A percentile compares a stretch with the other conserved stretches of the same genome.
Conservation (phyloP, 1,284 basidiomycete species). For the Irpex sp. region DNA sequence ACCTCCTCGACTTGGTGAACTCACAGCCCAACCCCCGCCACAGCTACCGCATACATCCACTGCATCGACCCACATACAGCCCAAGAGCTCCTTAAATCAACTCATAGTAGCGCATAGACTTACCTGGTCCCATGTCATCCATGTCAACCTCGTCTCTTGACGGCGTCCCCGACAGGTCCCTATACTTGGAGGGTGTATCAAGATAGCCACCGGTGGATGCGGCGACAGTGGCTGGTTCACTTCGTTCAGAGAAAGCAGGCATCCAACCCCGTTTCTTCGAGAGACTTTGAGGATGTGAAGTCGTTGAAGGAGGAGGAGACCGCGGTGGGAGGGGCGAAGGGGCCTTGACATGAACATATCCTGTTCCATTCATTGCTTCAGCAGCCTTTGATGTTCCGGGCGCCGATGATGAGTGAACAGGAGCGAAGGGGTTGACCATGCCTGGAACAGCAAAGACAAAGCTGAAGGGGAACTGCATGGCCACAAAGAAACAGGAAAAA, state of each 20-base stretch:
- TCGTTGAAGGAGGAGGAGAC: slow-evolving; percentile 19
- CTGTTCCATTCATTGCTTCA: slow-evolving; percentile 9
- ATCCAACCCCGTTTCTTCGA: slow-evolving; percentile 69
- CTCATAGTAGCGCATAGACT: slow-evolving; percentile 15
- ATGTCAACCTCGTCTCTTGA: slow-evolving; percentile 29
- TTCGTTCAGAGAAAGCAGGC: slow-evolving; percentile 53
- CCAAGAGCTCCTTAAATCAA: background rate
- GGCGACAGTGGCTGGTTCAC: slow-evolving; percentile 47
- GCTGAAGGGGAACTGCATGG: slow-evolving; percentile 62
- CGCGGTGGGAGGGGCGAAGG: slow-evolving; percentile 4
- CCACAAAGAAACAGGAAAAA: background rate
- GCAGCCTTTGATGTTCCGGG: slow-evolving; percentile 15
- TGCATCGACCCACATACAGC: background rate
- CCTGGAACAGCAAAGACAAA: slow-evolving; percentile 61
- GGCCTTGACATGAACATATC: slow-evolving; percentile 1
- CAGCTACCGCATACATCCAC: slow-evolving; percentile 1
- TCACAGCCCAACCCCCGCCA: background rate
- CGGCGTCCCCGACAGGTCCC: slow-evolving; percentile 33
- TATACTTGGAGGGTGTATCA: slow-evolving; percentile 61
- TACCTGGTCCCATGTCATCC: slow-evolving; percentile 48
- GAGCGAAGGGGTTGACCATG: slow-evolving; percentile 59
- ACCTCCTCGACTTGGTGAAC: background rate
- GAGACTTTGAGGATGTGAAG: slow-evolving; percentile 30
- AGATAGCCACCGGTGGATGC: slow-evolving; percentile 58
- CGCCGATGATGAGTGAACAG: slow-evolving; percentile 14